Conservation (phyloP, 345 rosid species). For the Gossypium raimondii region DNA sequence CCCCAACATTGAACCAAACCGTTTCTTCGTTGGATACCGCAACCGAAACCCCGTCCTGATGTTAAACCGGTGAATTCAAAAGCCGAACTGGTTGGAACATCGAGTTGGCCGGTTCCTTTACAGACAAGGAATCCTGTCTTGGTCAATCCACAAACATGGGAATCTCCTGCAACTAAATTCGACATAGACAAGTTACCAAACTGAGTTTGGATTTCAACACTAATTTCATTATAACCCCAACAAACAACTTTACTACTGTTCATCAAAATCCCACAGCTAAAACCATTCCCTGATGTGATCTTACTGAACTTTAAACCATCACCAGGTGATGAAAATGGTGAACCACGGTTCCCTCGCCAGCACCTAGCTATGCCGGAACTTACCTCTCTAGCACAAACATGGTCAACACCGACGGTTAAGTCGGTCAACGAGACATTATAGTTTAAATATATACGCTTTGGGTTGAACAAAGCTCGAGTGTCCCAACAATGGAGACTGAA, state of each 20-base stretch:
- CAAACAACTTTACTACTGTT: constrained; percentile 33
- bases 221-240: constrained; percentile 40
- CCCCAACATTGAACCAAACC: constrained; percentile 59
- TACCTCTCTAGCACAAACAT: constrained; percentile 52
- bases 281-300: constrained; percentile 52
- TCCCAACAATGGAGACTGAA: constrained; percentile 49
- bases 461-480: constrained; percentile 21
- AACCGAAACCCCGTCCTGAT: constrained; percentile 39
- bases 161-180: constrained; percentile 40
- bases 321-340: constrained; percentile 35
- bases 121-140: constrained; percentile 37
- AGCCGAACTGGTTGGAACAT: constrained; percentile 38
- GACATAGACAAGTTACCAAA: constrained; percentile 39
- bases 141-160: constrained; percentile 53
- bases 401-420: constrained; percentile 47
- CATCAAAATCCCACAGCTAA: constrained; percentile 49
- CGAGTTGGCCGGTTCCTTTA: constrained; percentile 39
- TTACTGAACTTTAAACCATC: constrained; percentile 26
- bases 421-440: constrained; percentile 27
- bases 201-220: constrained; percentile 33
- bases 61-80: constrained; percentile 44
- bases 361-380: constrained; percentile 38
- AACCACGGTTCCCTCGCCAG: constrained; percentile 44
- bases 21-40: constrained; percentile 36
- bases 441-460: constrained; percentile 36